A percentile compares a stretch with the other conserved stretches of the same genome.
Conservation (phyloP, 2,329 filamentous ascomycete species). For the Calonectria ilicicola region DNA sequence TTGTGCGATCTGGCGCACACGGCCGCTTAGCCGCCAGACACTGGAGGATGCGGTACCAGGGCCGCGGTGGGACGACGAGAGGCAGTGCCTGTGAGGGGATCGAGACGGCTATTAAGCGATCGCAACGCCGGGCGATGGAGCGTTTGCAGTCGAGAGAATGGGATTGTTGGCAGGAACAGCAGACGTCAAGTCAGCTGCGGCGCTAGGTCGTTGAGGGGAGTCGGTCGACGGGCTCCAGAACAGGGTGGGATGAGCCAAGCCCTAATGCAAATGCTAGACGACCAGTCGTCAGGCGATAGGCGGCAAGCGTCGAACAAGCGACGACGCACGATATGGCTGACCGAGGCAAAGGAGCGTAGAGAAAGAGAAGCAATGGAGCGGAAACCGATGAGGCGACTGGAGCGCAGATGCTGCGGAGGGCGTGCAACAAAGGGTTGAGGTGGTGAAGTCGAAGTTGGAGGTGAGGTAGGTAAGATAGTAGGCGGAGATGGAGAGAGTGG, state of each 20-base stretch:
- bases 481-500: slow-evolving; percentile 31
- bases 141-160: slow-evolving; percentile 21
- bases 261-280: slow-evolving; percentile 47
- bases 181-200: slow-evolving; percentile 43
- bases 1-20: slow-evolving; percentile 46
- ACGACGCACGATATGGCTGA: slow-evolving; percentile 18
- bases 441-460: slow-evolving; percentile 36
- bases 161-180: slow-evolving; percentile 31
- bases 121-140: slow-evolving; percentile 29
- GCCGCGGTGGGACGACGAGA: slow-evolving; percentile 34
- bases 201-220: slow-evolving; percentile 37
- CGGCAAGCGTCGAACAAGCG: slow-evolving; percentile 31
- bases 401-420: slow-evolving; percentile 29
- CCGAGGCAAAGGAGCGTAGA: slow-evolving; percentile 43
- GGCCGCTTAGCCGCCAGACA: slow-evolving; percentile 43
- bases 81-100: slow-evolving; percentile 23
- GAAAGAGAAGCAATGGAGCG: slow-evolving; percentile 38
- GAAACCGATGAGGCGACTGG: slow-evolving; percentile 29
- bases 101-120: slow-evolving; percentile 25
- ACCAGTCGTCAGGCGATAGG: slow-evolving; percentile 46
- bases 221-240: slow-evolving; percentile 35
- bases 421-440: slow-evolving; percentile 38
- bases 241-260: slow-evolving; percentile 42
- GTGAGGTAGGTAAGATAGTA: slow-evolving; percentile 22
- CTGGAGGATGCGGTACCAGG: slow-evolving; percentile 35